These are phyloP conservation scores for Mycena latifolia DNA, from an alignment of 768 basidiomycete species.

Conservation along the genomic window DNA sequence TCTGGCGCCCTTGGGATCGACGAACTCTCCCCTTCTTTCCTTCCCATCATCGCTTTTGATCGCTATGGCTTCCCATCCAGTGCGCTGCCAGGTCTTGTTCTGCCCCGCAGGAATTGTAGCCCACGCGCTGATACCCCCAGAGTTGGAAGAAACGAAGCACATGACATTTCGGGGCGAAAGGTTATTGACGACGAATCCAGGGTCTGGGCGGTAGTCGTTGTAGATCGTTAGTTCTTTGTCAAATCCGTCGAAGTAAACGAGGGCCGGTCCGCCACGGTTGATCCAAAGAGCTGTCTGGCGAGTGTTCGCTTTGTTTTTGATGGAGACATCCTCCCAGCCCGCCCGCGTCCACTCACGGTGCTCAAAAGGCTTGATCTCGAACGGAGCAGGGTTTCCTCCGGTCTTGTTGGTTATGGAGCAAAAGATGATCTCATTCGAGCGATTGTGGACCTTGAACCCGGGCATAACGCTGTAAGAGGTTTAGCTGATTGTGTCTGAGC, in stretches of 20 bases:
- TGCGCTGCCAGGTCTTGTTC: conserved; percentile 6
- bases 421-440: conserved; percentile 29
- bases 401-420: conserved; percentile 29
- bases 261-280: conserved; percentile 24
- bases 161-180: conserved; percentile 21
- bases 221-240: conserved; percentile 31
- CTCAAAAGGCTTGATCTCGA: conserved; percentile 30
- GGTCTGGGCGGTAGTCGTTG: conserved; percentile 33
- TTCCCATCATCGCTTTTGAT: conserved; percentile 28
- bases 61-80: conserved; percentile 31
- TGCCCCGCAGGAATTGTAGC: conserved; percentile 20
- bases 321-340: conserved; percentile 35
- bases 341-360: conserved; percentile 2
- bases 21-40: conserved; percentile 19
- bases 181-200: conserved; percentile 31
- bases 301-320: conserved; percentile 20
- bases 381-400: conserved; percentile 3
- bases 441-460: conserved; percentile 35
- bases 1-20: conserved; percentile 22
- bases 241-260: conserved; percentile 32
- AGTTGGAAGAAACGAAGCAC: conserved; percentile 32
- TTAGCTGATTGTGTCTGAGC: too few species aligned
- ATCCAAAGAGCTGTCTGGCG: conserved; percentile 25
- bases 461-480: conserved; percentile 13
- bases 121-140: conserved; percentile 16